Evolutionary conservation across 805 yeast genomes (phyloP), one percentile per base, ranked within the genome.

Genomic region (Ogataea polymorpha): DNA sequence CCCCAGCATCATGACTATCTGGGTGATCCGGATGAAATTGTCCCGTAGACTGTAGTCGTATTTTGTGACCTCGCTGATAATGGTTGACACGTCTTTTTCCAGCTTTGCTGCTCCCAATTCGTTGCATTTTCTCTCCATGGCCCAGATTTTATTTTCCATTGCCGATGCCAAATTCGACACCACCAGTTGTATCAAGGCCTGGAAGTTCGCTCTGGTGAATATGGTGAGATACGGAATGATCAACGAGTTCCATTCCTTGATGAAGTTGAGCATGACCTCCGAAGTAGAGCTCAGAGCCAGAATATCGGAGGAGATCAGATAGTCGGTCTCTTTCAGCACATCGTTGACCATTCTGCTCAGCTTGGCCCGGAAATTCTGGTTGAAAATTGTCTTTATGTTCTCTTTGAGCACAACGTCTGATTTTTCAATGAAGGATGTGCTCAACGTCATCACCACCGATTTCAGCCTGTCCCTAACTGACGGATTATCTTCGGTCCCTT

Each of bases 21-120:
- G 98, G 0, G 96, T 88, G 5, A 88, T 79, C 44, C 88, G 71
- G 6, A 84, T 72, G 56, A 91, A 91, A 51, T 77, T 76, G 45
- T 87, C 93, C 45, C 96, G 71, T 51, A 89, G 65, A 25, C 75
- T 74, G 61, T 89, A 91, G 55, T 82, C 72, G 42, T 79, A 77
- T 36, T 79, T 82, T 35, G 95, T 82, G 5, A 86, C 74, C 43
- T 82, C 83, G 32, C 81, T 75, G 37, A 93, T 85, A 24, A 91
- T 72, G 20, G 77, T 70, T 34, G 89, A 78, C 16, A 89, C 65
- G 56, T 90, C 96, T 44, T 86, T 78, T 49, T 93, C 98, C 36
- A 93, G 66, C 49, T 81, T 84, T 14, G 88, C 72, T 0, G 95
- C 80, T 1, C 97, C 98, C 29, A 86, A 63, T 51, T 86, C 95